Base-by-base conservation (phyloP, 2,329 filamentous ascomycete species). In the Sarocladium kiliense region DNA sequence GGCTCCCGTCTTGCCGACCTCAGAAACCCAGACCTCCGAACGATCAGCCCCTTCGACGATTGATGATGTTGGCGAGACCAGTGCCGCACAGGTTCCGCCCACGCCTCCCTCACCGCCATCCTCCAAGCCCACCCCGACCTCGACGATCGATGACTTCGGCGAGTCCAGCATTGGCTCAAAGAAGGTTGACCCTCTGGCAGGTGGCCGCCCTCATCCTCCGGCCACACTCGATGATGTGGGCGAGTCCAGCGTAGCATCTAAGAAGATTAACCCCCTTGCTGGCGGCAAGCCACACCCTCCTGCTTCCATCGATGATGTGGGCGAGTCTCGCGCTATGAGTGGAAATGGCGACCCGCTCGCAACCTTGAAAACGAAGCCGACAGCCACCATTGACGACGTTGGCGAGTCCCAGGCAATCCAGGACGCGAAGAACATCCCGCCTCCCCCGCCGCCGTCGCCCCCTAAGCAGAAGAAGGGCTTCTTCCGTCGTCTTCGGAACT, bases 401-500 rank as follows among this genome's bases (percentile, higher is more conserved):
- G 59, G 58, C 41, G 59, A 61, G 54, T 61, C 62, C 7, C 27
- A 11, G n/a, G 44, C 44, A 11, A n/a, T 18, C n/a, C 44, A 27
- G 44, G 21, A 26, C 12, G 47, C 47, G 27, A 32, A 51, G 19
- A 51, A 36, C 47, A 25, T 51, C 18, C 47, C 47, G 5, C 69
- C 67, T 59, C 72, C 69, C 9, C 65, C 71, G 0, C 65, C 72
- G 19, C 64, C 71, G 58, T 72, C 67, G 54, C 66, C 64, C 32
- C 60, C 74, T 63, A 63, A 76, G 65, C 71, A 77, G 76, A 75
- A 83, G 80, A 77, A 88, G 82, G 77, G 85, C 68, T 78, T 84
- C 71, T 79, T 84, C 69, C 82, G 89, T 60, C 84, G 88, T 57
- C 82, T 96, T 68, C 82, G 89, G 64, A 87, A 87, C 68, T 87